Base-by-base conservation (phyloP, 2,329 filamentous ascomycete species). In the Emericellopsis cladophorae region DNA sequence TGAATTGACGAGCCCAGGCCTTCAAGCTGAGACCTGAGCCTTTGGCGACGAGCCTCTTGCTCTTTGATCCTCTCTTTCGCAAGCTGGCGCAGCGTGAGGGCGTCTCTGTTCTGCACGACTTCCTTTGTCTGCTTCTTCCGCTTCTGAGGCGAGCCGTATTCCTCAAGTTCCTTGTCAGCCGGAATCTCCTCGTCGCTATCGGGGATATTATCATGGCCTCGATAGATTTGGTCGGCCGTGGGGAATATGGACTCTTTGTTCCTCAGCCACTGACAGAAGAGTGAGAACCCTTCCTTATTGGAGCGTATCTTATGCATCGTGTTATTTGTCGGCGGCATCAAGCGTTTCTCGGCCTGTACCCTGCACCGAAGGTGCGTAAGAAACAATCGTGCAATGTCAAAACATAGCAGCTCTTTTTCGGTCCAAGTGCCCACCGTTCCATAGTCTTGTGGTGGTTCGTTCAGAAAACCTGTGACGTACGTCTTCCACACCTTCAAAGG, bases 31-130 rank as follows among this genome's bases (percentile, higher is more conserved):
- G 58, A 59, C 48, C 61, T 68, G 31, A 72, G 62, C 44, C 63
- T 67, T 48, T 56, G 53, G 24, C 64, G 61, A 22, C 79, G 74
- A 45, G 61, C 55, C 40, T 75, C 68, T 51, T 79, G 74, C 42
- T 74, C 66, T 42, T 66, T 57, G 5, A 69, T 55, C 40, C 76
- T 71, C n/a, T 61, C 58, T 40, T 64, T 61, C 39, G 79, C 78
- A 41, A 60, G 66, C 38, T 73, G 65, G 48, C 81, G 72, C 26
- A 76, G 62, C 33, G 70, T 62, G 34, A 71, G 63, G 1, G 72
- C 59, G 14, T 51, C 54, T 31, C 53, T 58, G 42, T 64, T 51
- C 14, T 55, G 57, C 2, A 64, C 45, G 24, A 64, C 58, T 41
- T 61, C 58, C 37, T 51, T 60, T 10, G 21, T 15, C 16, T 26